Percentiles rank a stretch among this genome's conserved stretches.
Conservation (phyloP, 2,329 filamentous ascomycete genomes). For the Blastomyces gilchristii region DNA sequence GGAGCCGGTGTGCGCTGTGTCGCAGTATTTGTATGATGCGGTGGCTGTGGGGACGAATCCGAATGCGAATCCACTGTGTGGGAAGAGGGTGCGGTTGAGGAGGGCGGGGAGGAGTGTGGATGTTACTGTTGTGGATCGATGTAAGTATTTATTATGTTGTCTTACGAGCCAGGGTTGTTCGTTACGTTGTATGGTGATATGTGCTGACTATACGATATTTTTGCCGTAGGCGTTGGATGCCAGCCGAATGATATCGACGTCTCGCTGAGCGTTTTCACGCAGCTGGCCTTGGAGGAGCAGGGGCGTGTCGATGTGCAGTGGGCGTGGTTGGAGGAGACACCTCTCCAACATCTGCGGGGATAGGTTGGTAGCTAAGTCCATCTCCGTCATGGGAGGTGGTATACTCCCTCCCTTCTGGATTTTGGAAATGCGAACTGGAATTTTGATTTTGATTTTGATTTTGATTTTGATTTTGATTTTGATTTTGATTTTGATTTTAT, state of each 20-base stretch:
- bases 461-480: no score
- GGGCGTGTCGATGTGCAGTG: constrained; percentile 42
- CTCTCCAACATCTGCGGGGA: constrained; percentile 17
- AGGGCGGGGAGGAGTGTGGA: constrained; percentile 48
- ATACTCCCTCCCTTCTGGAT: background rate
- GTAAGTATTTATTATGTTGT: constrained; percentile 24
- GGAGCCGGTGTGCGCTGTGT: constrained; percentile 57
- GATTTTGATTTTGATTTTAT: no score
- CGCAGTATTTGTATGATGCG: constrained; percentile 56
- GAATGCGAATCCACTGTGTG: constrained; percentile 59
- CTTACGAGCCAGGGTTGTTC: background rate
- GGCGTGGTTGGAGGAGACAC: constrained; percentile 40
- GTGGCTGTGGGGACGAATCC: constrained; percentile 43
- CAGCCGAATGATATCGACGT: constrained; percentile 42
- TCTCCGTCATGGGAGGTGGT: background rate
- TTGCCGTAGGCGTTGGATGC: constrained; percentile 36
- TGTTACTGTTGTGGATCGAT: constrained; percentile 59
- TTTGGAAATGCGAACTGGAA: background rate
- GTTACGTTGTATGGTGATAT: background rate
- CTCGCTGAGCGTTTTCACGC: constrained; percentile 38
- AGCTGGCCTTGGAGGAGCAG: constrained; percentile 37
- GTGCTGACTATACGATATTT: constrained; percentile 13
- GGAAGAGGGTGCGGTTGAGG: constrained; percentile 52
- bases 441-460: no score
- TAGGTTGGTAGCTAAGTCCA: background rate